phyloP scores from a whole-genome alignment of 768 basidiomycete genomes.

The Dioszegia hungarica region DNA sequence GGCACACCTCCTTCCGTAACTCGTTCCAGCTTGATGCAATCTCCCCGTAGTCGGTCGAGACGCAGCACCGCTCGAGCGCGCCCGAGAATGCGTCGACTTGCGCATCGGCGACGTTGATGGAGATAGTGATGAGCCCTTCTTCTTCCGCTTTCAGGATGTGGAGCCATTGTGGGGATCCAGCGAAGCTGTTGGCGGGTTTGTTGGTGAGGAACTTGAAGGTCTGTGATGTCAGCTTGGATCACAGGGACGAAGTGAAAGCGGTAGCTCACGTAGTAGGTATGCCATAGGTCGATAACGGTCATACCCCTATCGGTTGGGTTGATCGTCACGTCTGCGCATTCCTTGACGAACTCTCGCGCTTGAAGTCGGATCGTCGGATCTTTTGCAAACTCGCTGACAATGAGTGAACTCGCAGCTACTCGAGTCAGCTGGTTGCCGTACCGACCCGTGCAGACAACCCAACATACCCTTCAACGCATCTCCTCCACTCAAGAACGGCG shows the following conservation, averaged over 20 bases:
- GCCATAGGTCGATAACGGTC: slow-evolving; percentile 53
- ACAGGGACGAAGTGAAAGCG: background rate
- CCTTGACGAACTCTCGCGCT: slow-evolving; percentile 69
- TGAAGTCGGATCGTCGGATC: slow-evolving; percentile 80
- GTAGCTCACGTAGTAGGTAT: slow-evolving; percentile 53
- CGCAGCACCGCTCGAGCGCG: slow-evolving; percentile 71
- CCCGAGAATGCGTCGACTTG: slow-evolving; percentile 66
- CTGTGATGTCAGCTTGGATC: slow-evolving; percentile 52
- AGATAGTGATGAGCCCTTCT: slow-evolving; percentile 76
- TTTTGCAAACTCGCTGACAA: slow-evolving; percentile 84
- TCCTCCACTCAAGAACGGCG: slow-evolving; percentile 24
- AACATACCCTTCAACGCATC: slow-evolving; percentile 42
- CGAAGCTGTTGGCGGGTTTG: slow-evolving; percentile 69
- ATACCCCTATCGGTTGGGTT: slow-evolving; percentile 80
- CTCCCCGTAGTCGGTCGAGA: slow-evolving; percentile 78
- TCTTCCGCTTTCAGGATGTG: slow-evolving; percentile 85
- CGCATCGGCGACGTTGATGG: slow-evolving; percentile 60
- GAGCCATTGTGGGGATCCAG: slow-evolving; percentile 72
- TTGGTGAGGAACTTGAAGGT: slow-evolving; percentile 88
- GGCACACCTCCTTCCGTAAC: slow-evolving; percentile 70
- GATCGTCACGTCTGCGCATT: slow-evolving; percentile 70
- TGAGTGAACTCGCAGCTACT: slow-evolving; percentile 57
- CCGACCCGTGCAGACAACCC: too few relatives aligned
- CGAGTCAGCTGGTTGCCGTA: background rate
- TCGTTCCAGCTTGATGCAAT: slow-evolving; percentile 87